Evolutionary conservation across 768 basidiomycete genomes (phyloP).

Genomic region (Serendipita indica): DNA sequence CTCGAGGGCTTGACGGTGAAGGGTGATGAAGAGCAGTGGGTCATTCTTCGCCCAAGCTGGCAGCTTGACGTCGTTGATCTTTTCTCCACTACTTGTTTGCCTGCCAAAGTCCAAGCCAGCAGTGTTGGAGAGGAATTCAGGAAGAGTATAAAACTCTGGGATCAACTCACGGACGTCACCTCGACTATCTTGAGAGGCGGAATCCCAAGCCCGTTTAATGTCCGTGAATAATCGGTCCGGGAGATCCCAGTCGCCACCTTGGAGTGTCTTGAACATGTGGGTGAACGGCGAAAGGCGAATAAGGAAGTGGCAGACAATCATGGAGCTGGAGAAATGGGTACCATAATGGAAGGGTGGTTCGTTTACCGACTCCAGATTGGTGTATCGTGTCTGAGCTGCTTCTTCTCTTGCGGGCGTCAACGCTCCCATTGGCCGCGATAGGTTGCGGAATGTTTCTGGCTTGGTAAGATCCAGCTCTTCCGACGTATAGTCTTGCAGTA

Average conservation of each 20-base stretch:
- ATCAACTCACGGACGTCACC: constrained; percentile 91
- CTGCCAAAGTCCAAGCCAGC: constrained; percentile 67
- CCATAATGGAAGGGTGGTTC: constrained; percentile 89
- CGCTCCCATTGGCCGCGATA: constrained; percentile 83
- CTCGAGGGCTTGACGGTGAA: constrained; percentile 83
- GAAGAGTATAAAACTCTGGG: constrained; percentile 74
- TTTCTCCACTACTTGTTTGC: constrained; percentile 56
- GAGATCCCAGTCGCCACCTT: constrained; percentile 92
- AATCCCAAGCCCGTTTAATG: constrained; percentile 64
- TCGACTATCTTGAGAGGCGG: constrained; percentile 70
- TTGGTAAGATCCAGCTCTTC: constrained; percentile 46
- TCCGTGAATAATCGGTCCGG: constrained; percentile 81
- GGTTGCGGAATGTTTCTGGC: constrained; percentile 52
- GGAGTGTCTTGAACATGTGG: constrained; percentile 85
- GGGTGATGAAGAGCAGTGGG: constrained; percentile 61
- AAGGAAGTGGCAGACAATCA: constrained; percentile 92
- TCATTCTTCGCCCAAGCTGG: constrained; percentile 84
- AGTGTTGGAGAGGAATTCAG: constrained; percentile 79
- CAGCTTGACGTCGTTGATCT: constrained; percentile 73
- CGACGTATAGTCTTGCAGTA: constrained; percentile 72
- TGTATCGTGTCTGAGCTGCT: constrained; percentile 61
- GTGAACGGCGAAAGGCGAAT: constrained; percentile 84
- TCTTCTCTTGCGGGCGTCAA: constrained; percentile 58
- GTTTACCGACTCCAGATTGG: constrained; percentile 57
- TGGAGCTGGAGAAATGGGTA: constrained; percentile 91